These are phyloP conservation scores for Tephrocybe sp. DNA, from an alignment of 768 basidiomycete species.

Conservation along the genomic window DNA sequence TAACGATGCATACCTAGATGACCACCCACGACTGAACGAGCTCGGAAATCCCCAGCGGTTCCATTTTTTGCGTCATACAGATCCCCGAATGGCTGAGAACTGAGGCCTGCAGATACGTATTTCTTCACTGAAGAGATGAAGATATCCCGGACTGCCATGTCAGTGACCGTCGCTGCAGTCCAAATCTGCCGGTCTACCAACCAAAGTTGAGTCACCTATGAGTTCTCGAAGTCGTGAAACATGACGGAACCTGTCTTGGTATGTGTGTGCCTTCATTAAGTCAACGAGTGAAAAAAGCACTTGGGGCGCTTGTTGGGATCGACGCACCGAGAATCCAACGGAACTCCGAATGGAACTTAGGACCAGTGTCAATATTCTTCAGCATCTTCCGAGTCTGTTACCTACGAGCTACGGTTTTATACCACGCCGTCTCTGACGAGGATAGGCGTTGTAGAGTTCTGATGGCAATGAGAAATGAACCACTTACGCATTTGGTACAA, in stretches of 20 bases:
- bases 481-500: constrained; percentile 47
- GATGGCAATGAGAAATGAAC: neutral
- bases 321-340: constrained; percentile 46
- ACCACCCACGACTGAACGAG: constrained; percentile 58
- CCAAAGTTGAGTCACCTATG: neutral
- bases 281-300: neutral
- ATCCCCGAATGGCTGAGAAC: constrained; percentile 41
- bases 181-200: constrained; percentile 57
- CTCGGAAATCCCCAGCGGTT: constrained; percentile 46
- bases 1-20: constrained; percentile 39
- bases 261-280: constrained; percentile 42
- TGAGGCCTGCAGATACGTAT: constrained; percentile 47
- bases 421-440: constrained; percentile 47
- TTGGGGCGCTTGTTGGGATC: neutral
- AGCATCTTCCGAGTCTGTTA: neutral
- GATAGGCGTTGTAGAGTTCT: neutral
- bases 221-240: neutral
- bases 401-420: constrained; percentile 45
- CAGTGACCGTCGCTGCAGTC: constrained; percentile 52
- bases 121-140: constrained; percentile 50
- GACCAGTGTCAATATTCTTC: neutral
- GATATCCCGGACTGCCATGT: constrained; percentile 43
- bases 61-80: constrained; percentile 60
- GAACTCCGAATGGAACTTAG: constrained; percentile 44
- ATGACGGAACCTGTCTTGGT: constrained; percentile 47